Evolutionary conservation across 306 rosid species (phyloP), one percentile per base, ranked within the genome.

Genomic region (Dalbergia oliveri): DNA sequence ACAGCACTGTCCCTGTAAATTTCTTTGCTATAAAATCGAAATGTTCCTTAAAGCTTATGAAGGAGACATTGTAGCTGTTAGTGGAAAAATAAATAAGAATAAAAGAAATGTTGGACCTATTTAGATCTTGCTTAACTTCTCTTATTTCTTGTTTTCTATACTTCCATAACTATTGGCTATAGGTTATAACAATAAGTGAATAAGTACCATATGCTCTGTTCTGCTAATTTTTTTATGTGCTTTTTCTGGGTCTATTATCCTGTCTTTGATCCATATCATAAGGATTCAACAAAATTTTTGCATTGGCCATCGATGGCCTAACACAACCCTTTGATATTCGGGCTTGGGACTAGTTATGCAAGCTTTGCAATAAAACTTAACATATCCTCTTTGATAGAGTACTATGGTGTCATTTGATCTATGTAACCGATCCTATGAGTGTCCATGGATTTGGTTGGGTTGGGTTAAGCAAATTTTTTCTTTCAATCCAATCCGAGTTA

Each of bases 191-290:
- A 50, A 12, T 21, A 31, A 23, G 34, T 43, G 67, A 49, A 72
- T 68, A 66, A 59, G 37, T 78, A 13, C 35, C 31, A 35, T 21
- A 59, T 77, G 43, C 77, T 53, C 73, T 16, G 16, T 34, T 81
- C 21, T 51, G 53, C 69, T 50, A 50, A 37, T 39, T 16, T 66
- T 75, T 61, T 10, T 26, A 26, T 80, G 69, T 16, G 5, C 73
- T 19, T 71, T 65, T 31, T 73, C 5, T 37, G 1, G 41, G 6
- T 37, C 1, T 37, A 37, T 6, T 6, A 37, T 37, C 41, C 41
- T 0, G 41, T 37, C 5, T 4, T 4, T 37, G 6, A 37, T 37
- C 41, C 7, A 37, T 37, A 1, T 37, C 41, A 37, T 5, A 37
- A 37, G 41, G 41, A 37, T 37, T 37, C 41, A 37, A 37, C 41